Base-by-base conservation (phyloP, 139 green algal genomes). In the Eudorina sp. region DNA sequence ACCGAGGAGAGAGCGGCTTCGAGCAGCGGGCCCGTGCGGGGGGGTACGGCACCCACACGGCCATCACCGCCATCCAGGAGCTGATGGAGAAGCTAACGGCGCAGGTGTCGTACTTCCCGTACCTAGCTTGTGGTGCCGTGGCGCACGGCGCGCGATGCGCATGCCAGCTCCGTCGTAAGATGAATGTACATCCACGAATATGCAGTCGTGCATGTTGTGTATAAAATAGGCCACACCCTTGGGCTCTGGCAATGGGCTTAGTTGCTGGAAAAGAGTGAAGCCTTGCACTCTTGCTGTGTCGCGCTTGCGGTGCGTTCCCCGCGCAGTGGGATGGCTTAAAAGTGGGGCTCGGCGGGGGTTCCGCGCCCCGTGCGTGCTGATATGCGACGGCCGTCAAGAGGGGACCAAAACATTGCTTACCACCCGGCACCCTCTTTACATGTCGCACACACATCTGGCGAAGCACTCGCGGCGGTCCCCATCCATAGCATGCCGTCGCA, bases 1-100 rank as follows among this genome's bases (percentile, higher is more conserved):
- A 78, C 80, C 5, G 23, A 4, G 80, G 80, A 0, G 62, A 53
- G 23, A 86, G 80, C 62, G 80, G 80, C 43, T 77, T 86, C n/a
- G 60, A 16, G 31, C 60, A 18, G 18, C n/a, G n/a, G n/a, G n/a
- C n/a, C n/a, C n/a, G n/a, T n/a, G n/a, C n/a, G n/a, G 6, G 14
- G 29, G 79, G 79, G 0, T 53, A 41, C 29, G 58, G 9, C 21
- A 86, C n/a, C n/a, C n/a, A 86, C 60, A n/a, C 11, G 41, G 38
- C 68, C 34, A 48, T 76, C 3, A 53, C 43, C 0, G 79, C 58
- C 13, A 53, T 86, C 1, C 14, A 46, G 60, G 40, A 53, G 29
- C 18, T 62, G 27, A 43, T 86, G 60, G 27, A 0, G 58, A 38
- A 31, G 40, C 60, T 86, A 60, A 60, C 75, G 11, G 55, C 11